Conservation (phyloP, 345 rosid genomes). For the Erysimum cheiranthoides region DNA sequence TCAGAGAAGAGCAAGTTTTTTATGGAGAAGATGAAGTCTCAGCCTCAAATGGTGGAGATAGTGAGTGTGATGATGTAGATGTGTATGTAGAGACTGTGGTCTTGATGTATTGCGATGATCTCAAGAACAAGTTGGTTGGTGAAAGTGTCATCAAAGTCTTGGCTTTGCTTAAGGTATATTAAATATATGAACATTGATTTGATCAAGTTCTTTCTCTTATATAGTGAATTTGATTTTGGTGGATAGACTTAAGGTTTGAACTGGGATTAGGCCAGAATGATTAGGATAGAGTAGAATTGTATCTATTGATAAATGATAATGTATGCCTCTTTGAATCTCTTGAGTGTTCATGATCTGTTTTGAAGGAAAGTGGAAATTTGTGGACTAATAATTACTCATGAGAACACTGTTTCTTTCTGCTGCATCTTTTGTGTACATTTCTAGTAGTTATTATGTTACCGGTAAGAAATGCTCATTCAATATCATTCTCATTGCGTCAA, state of each 20-base stretch:
- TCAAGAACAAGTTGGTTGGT: slow-evolving; percentile 67
- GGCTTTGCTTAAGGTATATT: slow-evolving; percentile 85
- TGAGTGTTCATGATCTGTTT: background rate
- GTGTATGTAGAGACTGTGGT: slow-evolving; percentile 73
- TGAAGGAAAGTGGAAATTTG: background rate
- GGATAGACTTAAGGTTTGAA: background rate
- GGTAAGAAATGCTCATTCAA: background rate
- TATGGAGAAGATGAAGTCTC: slow-evolving; percentile 55
- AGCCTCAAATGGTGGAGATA: slow-evolving; percentile 71
- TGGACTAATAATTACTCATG: background rate
- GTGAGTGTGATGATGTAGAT: slow-evolving; percentile 82
- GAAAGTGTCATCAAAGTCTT: slow-evolving; percentile 64
- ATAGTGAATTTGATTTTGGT: background rate
- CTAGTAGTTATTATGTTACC: background rate
- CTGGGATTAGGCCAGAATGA: background rate
- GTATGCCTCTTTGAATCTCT: background rate
- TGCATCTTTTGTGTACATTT: background rate
- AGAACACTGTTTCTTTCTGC: background rate
- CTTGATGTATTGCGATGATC: slow-evolving; percentile 75
- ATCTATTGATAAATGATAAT: background rate
- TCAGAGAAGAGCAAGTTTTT: slow-evolving; percentile 69
- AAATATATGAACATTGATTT: slow-evolving; percentile 24
- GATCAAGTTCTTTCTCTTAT: background rate
- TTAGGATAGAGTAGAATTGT: background rate
- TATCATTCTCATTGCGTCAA: background rate